Conservation (phyloP, 441 rosid genomes). For the Pelargonium australe region DNA sequence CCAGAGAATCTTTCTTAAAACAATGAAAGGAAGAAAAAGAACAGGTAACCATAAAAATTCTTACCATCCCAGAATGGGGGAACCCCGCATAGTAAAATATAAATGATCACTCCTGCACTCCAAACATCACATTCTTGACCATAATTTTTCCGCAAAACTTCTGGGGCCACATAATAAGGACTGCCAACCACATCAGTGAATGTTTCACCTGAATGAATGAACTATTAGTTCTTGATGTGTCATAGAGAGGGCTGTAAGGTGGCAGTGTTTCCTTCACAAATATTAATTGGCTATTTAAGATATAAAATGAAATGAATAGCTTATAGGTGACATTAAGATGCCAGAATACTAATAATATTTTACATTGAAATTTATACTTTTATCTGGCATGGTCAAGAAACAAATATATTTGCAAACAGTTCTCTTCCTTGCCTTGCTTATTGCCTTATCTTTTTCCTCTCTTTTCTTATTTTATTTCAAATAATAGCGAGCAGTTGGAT, state of each 20-base stretch:
- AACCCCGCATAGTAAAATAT: slow-evolving; percentile 80
- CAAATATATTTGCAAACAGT: background rate
- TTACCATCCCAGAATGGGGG: slow-evolving; percentile 99
- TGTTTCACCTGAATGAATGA: slow-evolving; percentile 53
- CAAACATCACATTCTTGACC: slow-evolving; percentile 94
- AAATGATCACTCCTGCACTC: slow-evolving; percentile 95
- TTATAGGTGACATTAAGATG: background rate
- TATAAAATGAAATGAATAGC: background rate
- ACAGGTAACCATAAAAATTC: background rate
- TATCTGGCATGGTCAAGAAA: background rate
- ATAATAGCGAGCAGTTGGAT: too few relatives aligned
- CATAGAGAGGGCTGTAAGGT: background rate
- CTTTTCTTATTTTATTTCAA: too few relatives aligned
- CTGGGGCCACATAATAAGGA: slow-evolving; percentile 97
- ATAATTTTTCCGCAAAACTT: slow-evolving; percentile 75
- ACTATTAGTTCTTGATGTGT: background rate
- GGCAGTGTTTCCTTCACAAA: too few relatives aligned
- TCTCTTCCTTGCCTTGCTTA: background rate
- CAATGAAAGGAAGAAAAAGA: background rate
- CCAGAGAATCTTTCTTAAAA: background rate
- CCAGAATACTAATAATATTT: background rate
- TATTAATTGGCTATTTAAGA: background rate
- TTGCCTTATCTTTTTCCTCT: too few relatives aligned
- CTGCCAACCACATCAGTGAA: slow-evolving; percentile 91
- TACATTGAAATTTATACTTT: background rate